phyloP scores from a whole-genome alignment of 345 rosid genomes.

The Turritis glabra region DNA sequence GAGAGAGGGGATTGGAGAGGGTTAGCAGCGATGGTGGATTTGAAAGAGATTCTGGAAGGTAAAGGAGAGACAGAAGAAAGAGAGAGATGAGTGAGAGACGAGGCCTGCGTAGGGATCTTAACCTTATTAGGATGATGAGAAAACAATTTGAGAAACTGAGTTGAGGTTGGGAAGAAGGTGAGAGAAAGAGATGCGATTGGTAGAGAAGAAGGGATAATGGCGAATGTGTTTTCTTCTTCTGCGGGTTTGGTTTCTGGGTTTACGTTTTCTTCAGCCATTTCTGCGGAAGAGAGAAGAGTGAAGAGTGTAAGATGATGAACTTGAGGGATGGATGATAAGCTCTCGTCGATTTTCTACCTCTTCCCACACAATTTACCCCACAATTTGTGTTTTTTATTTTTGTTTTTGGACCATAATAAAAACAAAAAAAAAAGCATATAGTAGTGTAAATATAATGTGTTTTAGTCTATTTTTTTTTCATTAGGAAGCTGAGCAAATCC shows the following conservation, averaged over 20 bases:
- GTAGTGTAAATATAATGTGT: too few species aligned
- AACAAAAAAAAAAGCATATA: too few species aligned
- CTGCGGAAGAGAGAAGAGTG: background rate
- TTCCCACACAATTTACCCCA: constrained; percentile 1
- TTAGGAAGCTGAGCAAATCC: too few species aligned
- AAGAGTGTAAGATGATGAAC: background rate
- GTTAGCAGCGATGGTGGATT: constrained; percentile 75
- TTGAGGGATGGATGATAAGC: constrained; percentile 26
- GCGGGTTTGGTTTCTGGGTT: constrained; percentile 42
- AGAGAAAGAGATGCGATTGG: constrained; percentile 55
- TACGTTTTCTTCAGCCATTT: constrained; percentile 47
- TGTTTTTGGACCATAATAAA: background rate
- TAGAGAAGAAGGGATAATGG: constrained; percentile 42
- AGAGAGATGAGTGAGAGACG: constrained; percentile 55
- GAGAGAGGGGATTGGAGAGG: constrained; percentile 86
- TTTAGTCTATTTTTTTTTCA: too few species aligned
- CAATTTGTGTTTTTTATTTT: too few species aligned
- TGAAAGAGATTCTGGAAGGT: constrained; percentile 62
- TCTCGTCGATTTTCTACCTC: constrained; percentile 17
- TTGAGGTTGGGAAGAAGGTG: constrained; percentile 40
- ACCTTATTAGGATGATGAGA: constrained; percentile 57
- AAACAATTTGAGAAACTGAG: constrained; percentile 54
- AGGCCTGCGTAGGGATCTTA: constrained; percentile 72
- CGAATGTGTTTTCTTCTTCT: constrained; percentile 42
- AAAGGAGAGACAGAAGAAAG: constrained; percentile 45